These are phyloP conservation scores for Colletotrichum cuscutae DNA, from an alignment of 2,329 filamentous ascomycete genomes.

Conservation along the genomic window DNA sequence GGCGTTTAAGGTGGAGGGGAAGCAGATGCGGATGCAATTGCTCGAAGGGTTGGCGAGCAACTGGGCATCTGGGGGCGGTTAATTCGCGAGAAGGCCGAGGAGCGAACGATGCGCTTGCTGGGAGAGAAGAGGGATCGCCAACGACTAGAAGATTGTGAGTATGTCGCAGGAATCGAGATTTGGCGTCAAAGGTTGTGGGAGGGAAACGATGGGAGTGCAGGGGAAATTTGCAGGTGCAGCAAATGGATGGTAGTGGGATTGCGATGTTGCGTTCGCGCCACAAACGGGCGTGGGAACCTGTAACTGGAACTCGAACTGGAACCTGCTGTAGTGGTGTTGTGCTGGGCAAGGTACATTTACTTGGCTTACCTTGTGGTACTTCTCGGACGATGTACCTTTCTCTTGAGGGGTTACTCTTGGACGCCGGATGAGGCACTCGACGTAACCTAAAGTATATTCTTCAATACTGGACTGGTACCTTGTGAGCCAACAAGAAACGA, in stretches of 20 bases:
- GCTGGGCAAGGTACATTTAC: constrained; percentile 2
- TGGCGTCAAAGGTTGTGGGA: not conserved
- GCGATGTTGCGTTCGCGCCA: constrained; percentile 28
- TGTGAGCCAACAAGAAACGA: not conserved
- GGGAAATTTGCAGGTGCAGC: constrained; percentile 22
- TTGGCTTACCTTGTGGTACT: constrained; percentile 2
- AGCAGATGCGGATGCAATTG: constrained; percentile 17
- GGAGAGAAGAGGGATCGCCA: not conserved
- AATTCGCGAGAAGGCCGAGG: too few relatives aligned
- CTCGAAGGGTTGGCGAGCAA: not conserved
- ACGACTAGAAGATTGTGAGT: not conserved
- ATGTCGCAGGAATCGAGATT: not conserved
- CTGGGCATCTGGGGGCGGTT: constrained; percentile 13
- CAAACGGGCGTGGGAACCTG: constrained; percentile 29
- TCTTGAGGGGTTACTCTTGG: not conserved
- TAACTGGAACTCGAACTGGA: constrained; percentile 31
- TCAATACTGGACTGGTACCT: not conserved
- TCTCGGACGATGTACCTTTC: not conserved
- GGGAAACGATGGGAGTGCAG: not conserved
- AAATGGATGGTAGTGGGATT: constrained; percentile 12
- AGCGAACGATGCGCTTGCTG: constrained; percentile 19
- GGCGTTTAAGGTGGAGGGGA: constrained; percentile 18
- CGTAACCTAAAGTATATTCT: not conserved
- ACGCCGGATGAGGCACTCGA: not conserved
- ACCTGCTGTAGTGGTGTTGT: constrained; percentile 19